Evolutionary conservation across 805 yeast genomes (phyloP).

Genomic region (Barnettozyma vustinii): DNA sequence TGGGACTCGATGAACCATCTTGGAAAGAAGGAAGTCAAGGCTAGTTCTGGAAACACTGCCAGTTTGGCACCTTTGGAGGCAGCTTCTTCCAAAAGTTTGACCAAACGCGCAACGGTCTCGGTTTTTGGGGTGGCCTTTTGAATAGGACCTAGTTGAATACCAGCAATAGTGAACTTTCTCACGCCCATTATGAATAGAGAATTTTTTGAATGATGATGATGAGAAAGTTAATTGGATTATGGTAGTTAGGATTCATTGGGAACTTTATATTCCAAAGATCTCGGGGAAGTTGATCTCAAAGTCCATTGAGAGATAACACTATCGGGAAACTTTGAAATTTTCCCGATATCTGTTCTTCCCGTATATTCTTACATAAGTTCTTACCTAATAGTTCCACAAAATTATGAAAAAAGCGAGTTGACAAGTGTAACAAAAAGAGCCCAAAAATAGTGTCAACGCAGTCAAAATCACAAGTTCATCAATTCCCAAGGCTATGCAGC

Average conservation of each 20-base stretch:
- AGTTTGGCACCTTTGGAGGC: conserved; percentile 28
- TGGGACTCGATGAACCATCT: conserved; percentile 31
- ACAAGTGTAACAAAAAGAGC: not conserved
- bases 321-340: not conserved
- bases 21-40: conserved; percentile 34
- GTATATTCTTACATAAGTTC: no score
- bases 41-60: conserved; percentile 34
- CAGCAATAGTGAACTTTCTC: conserved; percentile 29
- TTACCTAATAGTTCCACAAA: not conserved
- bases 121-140: conserved; percentile 27
- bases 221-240: no score
- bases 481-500: not conserved
- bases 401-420: not conserved
- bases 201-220: not conserved
- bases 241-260: no score
- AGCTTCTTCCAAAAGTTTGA: conserved; percentile 27
- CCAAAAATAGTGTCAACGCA: not conserved
- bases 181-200: conserved; percentile 11
- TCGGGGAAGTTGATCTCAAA: no score
- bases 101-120: conserved; percentile 28
- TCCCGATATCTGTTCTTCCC: no score
- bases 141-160: conserved; percentile 32
- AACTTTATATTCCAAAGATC: no score
- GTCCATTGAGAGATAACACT: no score
- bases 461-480: not conserved